phyloP scores from a whole-genome alignment of 78 protist species.

The Cavenderia fasciculata region DNA sequence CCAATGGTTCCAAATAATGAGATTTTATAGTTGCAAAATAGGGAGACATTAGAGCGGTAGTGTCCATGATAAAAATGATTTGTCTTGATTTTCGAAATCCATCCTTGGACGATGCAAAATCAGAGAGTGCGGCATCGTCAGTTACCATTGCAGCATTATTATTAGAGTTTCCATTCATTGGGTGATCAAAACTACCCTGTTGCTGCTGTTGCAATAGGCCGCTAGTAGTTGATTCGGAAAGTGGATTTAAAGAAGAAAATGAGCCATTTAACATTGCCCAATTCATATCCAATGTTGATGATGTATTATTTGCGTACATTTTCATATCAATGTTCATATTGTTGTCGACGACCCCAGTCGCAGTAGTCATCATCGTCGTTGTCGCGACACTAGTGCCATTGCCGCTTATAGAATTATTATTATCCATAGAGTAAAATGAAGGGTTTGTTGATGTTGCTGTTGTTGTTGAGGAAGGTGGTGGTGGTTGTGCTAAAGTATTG shows the following conservation, averaged over 20 bases:
- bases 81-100: constrained; percentile 34
- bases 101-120: no score
- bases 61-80: constrained; percentile 50
- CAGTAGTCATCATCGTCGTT: no score
- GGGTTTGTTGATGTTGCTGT: not conserved
- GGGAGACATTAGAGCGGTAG: constrained; percentile 58
- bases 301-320: no score
- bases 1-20: constrained; percentile 41
- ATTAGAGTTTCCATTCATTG: not conserved
- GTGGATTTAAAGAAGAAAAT: no score
- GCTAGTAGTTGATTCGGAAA: no score
- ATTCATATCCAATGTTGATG: no score
- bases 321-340: no score
- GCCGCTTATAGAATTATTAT: no score
- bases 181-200: not conserved
- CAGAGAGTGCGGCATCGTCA: no score
- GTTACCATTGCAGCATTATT: not conserved
- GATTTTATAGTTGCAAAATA: not conserved
- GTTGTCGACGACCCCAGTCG: no score
- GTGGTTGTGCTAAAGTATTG: not conserved
- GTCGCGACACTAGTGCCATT: not conserved
- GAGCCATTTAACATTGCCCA: no score
- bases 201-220: not conserved
- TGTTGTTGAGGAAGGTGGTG: not conserved
- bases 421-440: no score